These are phyloP conservation scores for Penicillium cinerascens DNA, from an alignment of 495 filamentous ascomycete genomes.

Conservation along the genomic window DNA sequence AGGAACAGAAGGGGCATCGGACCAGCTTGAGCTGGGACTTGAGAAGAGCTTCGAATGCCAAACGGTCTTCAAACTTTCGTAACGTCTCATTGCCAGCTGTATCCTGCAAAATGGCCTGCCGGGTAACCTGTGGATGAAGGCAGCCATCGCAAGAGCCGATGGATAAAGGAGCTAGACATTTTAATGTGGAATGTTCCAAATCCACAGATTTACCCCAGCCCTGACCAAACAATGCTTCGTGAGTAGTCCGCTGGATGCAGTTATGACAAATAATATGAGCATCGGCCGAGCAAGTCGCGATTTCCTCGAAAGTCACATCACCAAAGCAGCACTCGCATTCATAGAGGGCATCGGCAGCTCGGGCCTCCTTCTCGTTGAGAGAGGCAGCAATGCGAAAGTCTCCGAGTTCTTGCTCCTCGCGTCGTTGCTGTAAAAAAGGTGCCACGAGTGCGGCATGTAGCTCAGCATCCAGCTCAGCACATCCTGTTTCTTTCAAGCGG, in stretches of 20 bases:
- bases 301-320: constrained; percentile 73
- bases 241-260: constrained; percentile 74
- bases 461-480: constrained; percentile 75
- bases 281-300: constrained; percentile 66
- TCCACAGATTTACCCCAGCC: constrained; percentile 82
- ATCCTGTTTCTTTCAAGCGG: constrained; percentile 66
- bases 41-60: constrained; percentile 67
- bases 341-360: constrained; percentile 62
- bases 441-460: constrained; percentile 63
- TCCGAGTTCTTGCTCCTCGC: constrained; percentile 52
- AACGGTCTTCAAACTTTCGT: constrained; percentile 68
- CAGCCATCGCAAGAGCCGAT: constrained; percentile 66
- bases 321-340: constrained; percentile 92
- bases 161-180: constrained; percentile 71
- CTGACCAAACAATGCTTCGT: constrained; percentile 88
- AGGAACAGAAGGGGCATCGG: constrained; percentile 85
- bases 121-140: constrained; percentile 64
- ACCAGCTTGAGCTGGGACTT: constrained; percentile 71
- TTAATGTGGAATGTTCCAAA: constrained; percentile 62
- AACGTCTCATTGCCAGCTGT: constrained; percentile 66
- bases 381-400: constrained; percentile 64
- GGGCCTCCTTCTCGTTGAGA: constrained; percentile 74
- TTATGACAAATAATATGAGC: constrained; percentile 83
- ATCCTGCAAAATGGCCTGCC: constrained; percentile 63
- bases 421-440: constrained; percentile 55